Percentiles rank a stretch among this genome's conserved stretches.
These are phyloP conservation scores for Cystobasidiaceae sp. DNA, from an alignment of 1,284 basidiomycete species.

Conservation along the genomic window DNA sequence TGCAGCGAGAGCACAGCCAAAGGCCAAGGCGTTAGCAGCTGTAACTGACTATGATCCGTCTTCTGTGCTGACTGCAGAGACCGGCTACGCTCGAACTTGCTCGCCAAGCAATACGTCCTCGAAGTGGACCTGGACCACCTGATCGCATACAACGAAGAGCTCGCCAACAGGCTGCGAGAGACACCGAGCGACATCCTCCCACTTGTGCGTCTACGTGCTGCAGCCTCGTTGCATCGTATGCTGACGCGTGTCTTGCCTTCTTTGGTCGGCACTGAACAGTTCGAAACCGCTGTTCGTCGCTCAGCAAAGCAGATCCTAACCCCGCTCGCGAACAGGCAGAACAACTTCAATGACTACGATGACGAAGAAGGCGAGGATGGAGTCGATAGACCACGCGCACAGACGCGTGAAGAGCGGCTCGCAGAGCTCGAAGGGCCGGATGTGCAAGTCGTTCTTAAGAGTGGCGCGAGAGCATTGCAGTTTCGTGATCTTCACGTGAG, in stretches of 20 bases:
- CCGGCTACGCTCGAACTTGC: conserved; percentile 71
- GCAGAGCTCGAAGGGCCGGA: conserved; percentile 58
- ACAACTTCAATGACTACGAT: conserved; percentile 33
- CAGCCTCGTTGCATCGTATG: not conserved
- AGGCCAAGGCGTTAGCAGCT: not conserved
- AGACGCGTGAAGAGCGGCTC: conserved; percentile 36
- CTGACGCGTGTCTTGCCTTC: not conserved
- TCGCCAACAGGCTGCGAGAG: conserved; percentile 85
- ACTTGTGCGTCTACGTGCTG: conserved; percentile 56
- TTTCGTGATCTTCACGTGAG: conserved; percentile 80
- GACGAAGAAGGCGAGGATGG: conserved; percentile 27
- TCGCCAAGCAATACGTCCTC: conserved; percentile 83
- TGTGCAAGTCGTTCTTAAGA: conserved; percentile 83
- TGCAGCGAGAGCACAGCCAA: not conserved
- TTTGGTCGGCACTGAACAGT: conserved; percentile 56
- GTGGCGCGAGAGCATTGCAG: conserved; percentile 83
- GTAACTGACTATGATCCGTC: not conserved
- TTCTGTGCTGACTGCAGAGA: conserved; percentile 9
- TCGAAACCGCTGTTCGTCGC: conserved; percentile 78
- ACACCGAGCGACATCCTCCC: conserved; percentile 83
- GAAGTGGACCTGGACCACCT: conserved; percentile 91
- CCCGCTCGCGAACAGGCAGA: conserved; percentile 32
- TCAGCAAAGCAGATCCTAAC: conserved; percentile 71
- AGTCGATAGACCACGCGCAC: conserved; percentile 40
- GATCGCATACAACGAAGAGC: conserved; percentile 83